Evolutionary conservation across 2,329 filamentous ascomycete genomes (phyloP), one percentile per base, ranked within the genome.

Genomic region (Paracoccidioides brasiliensis): DNA sequence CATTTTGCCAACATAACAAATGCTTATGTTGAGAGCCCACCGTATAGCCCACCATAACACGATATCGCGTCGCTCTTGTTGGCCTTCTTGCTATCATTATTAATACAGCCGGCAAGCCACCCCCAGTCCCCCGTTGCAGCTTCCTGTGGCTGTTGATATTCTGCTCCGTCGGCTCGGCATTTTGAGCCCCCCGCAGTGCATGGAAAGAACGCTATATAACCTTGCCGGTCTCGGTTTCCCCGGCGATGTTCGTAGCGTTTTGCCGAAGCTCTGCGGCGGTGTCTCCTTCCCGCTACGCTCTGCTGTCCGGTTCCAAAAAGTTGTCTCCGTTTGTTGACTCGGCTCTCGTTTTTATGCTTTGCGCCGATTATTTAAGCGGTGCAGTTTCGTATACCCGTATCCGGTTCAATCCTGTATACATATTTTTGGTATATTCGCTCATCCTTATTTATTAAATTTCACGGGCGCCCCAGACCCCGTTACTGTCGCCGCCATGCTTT

Each of bases 321-420:
- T 22, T 6, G 33, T 38, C 33, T 15, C 5, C 33, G 4, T 28
- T 45, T 22, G 30, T 38, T 46, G 33, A 37, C 10, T 54, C 41
- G 14, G 62, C 64, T 62, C 50, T 8, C 37, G 8, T 42, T 5
- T 32, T 33, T 9, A 15, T 52, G 12, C n/a, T 15, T 15, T 5
- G 8, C 4, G 12, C 14, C 8, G 9, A 22, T 38, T 50, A 22
- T 42, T 42, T 22, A 14, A 15, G 5, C 37, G 32, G 5, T 52
- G 14, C 42, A 12, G 4, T n/a, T 42, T 10, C 33, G 14, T 52
- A 42, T 50, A 35, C 46, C 12, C 10, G 5, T 50, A n/a, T 33
- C 12, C 22, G 5, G 8, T 42, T 9, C 50, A 42, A 38, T 33
- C 38, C 3, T 42, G 22, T 44, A 15, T 52, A 41, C 15, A 14